Evolutionary conservation across 805 yeast species (phyloP), one percentile per base, ranked within the genome.

Genomic region (Citeromyces matritensis): DNA sequence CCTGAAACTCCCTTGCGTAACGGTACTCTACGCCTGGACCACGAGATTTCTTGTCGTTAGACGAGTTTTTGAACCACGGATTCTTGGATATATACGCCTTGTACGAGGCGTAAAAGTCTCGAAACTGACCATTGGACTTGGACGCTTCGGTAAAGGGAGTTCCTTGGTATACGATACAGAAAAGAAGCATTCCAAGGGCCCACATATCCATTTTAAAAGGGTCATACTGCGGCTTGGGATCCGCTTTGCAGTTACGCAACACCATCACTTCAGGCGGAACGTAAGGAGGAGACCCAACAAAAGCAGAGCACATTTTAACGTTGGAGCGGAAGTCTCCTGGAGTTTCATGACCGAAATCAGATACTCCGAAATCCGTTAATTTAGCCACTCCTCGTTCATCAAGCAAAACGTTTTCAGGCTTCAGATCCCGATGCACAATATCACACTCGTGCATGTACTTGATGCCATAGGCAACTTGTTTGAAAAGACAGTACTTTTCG

Each of bases 301-400:
- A 68, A 4, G 74, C 61, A 17, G 66, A 60, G 27, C 49, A 43
- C 33, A 43, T 26, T 30, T 55, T 61, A 14, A 67, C 35, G 5
- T 57, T 57, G 10, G 71, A 59, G 0, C 49, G 39, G 24, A 65
- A 56, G 49, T 79, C 73, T 6, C 70, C 67, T 1, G 71, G 72
- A 15, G 52, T 59, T 33, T 55, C 66, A 47, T 74, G 77, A 14
- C 77, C 81, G 51, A 70, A 75, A 34, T 72, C 80, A 28, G 81
- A 69, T 39, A 88, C 91, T 33, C 98, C 98, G 53, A 88, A 88
- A 57, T 88, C 98, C 1, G 96, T 95, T 40, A 88, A 63, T 24
- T 91, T 76, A 36, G 77, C 65, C 21, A 63, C 61, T 8, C 68
- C 73, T 12, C 55, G 49, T 13, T 62, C 53, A 24, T 81, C 58